phyloP scores from a whole-genome alignment of 495 filamentous ascomycete genomes.

The Aspergillus coremiiformis region DNA sequence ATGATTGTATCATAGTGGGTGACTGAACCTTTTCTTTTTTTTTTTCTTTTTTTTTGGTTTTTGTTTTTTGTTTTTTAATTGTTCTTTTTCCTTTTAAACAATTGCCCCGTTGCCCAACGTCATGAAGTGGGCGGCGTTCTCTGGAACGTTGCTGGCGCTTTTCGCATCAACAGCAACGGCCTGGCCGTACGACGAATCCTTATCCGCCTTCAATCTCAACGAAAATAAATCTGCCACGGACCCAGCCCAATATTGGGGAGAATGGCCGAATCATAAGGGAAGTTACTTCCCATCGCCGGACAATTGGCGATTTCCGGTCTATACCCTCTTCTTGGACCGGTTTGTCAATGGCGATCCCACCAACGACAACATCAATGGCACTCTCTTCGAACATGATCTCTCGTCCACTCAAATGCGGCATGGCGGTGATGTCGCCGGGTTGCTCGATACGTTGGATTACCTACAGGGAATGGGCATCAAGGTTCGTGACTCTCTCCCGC shows the following conservation, averaged over 20 bases:
- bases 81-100: no score
- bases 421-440: constrained; percentile 61
- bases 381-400: constrained; percentile 60
- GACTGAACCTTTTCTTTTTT: not conserved
- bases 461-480: constrained; percentile 69
- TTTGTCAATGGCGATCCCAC: constrained; percentile 64
- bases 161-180: constrained; percentile 20
- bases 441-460: constrained; percentile 62
- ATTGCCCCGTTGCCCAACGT: not conserved
- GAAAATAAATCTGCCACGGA: constrained; percentile 47
- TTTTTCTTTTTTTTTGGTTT: not conserved
- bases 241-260: constrained; percentile 51
- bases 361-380: constrained; percentile 65
- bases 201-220: constrained; percentile 54
- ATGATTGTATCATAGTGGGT: not conserved
- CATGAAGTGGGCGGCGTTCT: constrained; percentile 25
- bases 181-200: constrained; percentile 47
- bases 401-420: constrained; percentile 63
- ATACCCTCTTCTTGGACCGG: constrained; percentile 61
- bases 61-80: no score
- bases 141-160: constrained; percentile 16
- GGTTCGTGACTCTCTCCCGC: constrained; percentile 20
- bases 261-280: constrained; percentile 41
- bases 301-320: constrained; percentile 66
- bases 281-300: constrained; percentile 49